A percentile compares a stretch with the other conserved stretches of the same genome.
Conservation (phyloP, 345 rosid genomes). For the Orychophragmus violaceus region DNA sequence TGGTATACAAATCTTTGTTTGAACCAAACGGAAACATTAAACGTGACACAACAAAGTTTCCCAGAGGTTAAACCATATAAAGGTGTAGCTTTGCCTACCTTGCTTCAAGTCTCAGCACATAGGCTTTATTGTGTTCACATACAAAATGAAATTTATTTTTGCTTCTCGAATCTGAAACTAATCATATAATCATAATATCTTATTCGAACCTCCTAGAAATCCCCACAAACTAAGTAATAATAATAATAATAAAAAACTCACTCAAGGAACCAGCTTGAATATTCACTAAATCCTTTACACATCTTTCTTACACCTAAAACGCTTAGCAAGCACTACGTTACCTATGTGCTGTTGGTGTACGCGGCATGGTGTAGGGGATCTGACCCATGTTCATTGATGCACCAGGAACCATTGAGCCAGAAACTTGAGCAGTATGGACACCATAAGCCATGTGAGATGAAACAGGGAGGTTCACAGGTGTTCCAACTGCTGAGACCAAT, state of each 20-base stretch:
- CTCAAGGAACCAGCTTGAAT: slow-evolving; percentile 25
- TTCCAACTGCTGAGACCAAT: slow-evolving; percentile 84
- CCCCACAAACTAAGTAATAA: slow-evolving; percentile 23
- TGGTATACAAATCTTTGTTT: not conserved
- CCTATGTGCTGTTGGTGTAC: slow-evolving; percentile 61
- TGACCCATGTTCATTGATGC: slow-evolving; percentile 74
- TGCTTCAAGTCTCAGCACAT: not conserved
- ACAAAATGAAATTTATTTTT: slow-evolving; percentile 1
- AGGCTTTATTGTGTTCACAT: slow-evolving; percentile 17
- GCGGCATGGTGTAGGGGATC: slow-evolving; percentile 69
- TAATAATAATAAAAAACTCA: not conserved
- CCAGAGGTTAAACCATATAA: not conserved
- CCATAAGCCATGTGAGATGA: slow-evolving; percentile 73
- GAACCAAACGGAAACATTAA: not conserved
- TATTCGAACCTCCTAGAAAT: slow-evolving; percentile 10
- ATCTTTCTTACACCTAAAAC: slow-evolving; percentile 32
- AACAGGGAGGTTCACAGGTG: slow-evolving; percentile 74
- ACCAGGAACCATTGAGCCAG: slow-evolving; percentile 64
- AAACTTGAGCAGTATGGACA: slow-evolving; percentile 60
- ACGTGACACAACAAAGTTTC: not conserved
- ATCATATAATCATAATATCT: slow-evolving; percentile 21
- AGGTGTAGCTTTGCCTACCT: not conserved
- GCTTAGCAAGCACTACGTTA: slow-evolving; percentile 29
- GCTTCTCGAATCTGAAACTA: slow-evolving; percentile 21
- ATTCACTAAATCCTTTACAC: slow-evolving; percentile 46